These are phyloP conservation scores for Colletotrichum acutatum DNA, from an alignment of 2,329 filamentous ascomycete species.

Conservation along the genomic window DNA sequence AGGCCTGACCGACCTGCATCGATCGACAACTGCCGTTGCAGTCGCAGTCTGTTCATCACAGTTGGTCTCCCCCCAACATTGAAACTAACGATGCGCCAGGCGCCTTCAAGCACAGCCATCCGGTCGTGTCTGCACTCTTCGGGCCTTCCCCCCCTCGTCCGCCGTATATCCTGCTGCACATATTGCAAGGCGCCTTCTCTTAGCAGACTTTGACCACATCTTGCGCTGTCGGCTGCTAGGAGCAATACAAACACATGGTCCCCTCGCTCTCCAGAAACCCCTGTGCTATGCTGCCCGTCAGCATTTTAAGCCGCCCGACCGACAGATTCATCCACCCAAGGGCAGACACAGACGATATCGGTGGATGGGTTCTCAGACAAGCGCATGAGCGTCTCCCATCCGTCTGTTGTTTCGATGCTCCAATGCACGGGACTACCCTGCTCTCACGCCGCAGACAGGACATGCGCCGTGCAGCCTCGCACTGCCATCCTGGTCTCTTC, in stretches of 20 bases:
- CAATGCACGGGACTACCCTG: conserved; percentile 21
- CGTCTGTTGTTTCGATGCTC: conserved; percentile 26
- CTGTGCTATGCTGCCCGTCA: conserved; percentile 2
- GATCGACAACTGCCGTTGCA: background rate
- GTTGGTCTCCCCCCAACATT: background rate
- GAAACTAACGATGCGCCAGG: conserved; percentile 27
- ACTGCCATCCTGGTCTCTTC: conserved; percentile 6
- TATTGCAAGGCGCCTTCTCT: background rate
- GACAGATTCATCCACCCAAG: background rate
- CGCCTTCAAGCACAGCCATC: conserved; percentile 22
- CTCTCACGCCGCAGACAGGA: background rate
- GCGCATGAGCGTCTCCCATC: conserved; percentile 27
- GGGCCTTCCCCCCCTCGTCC: conserved; percentile 15
- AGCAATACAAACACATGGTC: background rate
- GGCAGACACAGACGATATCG: background rate
- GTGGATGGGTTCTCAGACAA: conserved; percentile 23
- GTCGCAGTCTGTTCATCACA: background rate
- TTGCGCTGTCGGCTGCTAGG: background rate
- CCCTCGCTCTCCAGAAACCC: background rate
- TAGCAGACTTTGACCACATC: background rate
- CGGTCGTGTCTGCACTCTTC: conserved; percentile 31
- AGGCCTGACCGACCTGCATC: background rate
- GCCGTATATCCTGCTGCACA: background rate
- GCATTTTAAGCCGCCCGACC: conserved; percentile 10
- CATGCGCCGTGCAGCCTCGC: background rate